Evolutionary conservation across 805 yeast genomes (phyloP), one percentile per base, ranked within the genome.

Genomic region (Torulaspora microellipsoides): DNA sequence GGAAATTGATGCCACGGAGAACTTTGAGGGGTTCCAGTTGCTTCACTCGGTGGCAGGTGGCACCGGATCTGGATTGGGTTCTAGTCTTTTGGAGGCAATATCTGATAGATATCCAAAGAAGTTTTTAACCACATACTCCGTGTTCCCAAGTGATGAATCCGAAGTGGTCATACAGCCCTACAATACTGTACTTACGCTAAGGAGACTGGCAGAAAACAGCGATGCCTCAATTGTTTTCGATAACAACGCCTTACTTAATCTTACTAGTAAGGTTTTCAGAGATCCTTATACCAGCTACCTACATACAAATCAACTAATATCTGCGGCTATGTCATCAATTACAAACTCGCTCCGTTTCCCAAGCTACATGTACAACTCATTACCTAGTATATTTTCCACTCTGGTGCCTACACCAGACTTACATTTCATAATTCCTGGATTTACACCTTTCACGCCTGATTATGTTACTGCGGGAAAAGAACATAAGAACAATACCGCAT

Each of bases 151-250:
- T 29, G 76, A 80, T 36, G 81, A 78, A 43, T 84, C 95, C 1
- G 98, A 91, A 55, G 97, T 90, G n/a, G 98, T 95, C 14, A 96
- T 95, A 4, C 98, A 93, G 60, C 98, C 99, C 0, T 93, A 93
- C 65, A 93, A 93, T 62, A 83, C 95, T 0, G 73, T 93, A 15
- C 67, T 93, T 41, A 83, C 99, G 0, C 70, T 95, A 53, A 80
- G 81, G 60, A 69, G 98, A 53, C 71, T 93, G 47, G 83, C 87
- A 4, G 93, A 88, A 52, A 78, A 77, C 55, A 85, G 96, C 34
- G 96, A 93, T 62, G 83, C 88, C 2, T 82, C 86, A 34, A 73
- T 88, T n/a, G 93, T 91, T 4, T 83, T 90, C 57, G 98, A 93
- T 60, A 93, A 93, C 64, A 87, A 84, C 48, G 90, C 97, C 0